phyloP scores from a whole-genome alignment of 352 stramenopile genomes.

The Pythium phragmiticola region DNA sequence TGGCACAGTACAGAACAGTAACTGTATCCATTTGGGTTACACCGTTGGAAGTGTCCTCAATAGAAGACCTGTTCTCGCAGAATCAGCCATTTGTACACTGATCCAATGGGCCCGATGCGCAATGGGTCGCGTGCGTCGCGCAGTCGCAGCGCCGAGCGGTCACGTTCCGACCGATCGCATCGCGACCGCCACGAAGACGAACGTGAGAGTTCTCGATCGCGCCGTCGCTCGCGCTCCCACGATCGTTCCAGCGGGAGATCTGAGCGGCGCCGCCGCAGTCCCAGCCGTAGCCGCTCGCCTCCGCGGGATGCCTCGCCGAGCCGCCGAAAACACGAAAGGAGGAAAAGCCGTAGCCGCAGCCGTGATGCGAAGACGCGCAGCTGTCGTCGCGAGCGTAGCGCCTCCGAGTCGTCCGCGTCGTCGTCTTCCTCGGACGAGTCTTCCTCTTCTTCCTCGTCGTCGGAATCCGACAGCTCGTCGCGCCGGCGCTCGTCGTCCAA shows the following conservation, averaged over 20 bases:
- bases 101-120: slow-evolving; percentile 1
- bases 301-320: not conserved
- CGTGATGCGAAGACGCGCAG: slow-evolving; percentile 22
- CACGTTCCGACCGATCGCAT: not conserved
- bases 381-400: slow-evolving; percentile 28
- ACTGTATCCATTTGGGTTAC: not conserved
- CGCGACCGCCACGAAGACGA: slow-evolving; percentile 6
- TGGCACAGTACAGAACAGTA: not conserved
- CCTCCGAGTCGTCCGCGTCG: slow-evolving; percentile 37
- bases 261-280: not conserved
- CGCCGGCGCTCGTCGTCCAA: slow-evolving; percentile 21
- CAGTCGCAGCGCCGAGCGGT: slow-evolving; percentile 18
- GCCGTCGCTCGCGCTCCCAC: slow-evolving; percentile 20
- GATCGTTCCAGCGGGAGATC: slow-evolving; percentile 7
- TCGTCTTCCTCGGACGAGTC: slow-evolving; percentile 30
- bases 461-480: slow-evolving; percentile 30
- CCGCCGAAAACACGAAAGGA: not conserved
- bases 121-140: slow-evolving; percentile 9
- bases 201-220: slow-evolving; percentile 16
- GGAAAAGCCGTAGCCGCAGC: slow-evolving; percentile 22
- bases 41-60: not conserved
- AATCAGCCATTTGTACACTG: not conserved
- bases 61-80: not conserved
- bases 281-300: slow-evolving; percentile 6
- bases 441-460: slow-evolving; percentile 6